phyloP scores from a whole-genome alignment of 225 moss, liverwort and hornwort genomes.

The Sphagnum contortum region DNA sequence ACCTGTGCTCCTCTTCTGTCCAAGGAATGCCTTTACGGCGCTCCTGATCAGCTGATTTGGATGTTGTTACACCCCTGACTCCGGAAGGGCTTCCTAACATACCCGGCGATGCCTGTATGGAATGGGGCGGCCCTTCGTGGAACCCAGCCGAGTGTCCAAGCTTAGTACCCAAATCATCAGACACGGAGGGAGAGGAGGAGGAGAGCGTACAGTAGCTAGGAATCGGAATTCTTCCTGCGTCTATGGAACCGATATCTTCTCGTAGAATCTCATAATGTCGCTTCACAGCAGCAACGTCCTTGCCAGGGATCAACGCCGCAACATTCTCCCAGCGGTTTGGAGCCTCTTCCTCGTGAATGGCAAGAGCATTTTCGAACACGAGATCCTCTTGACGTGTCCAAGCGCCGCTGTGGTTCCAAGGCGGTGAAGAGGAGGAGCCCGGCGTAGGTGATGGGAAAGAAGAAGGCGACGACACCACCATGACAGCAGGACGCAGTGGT shows the following conservation, averaged over 20 bases:
- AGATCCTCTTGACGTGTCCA: conserved; percentile 78
- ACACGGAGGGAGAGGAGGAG: conserved; percentile 42
- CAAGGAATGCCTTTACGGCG: conserved; percentile 91
- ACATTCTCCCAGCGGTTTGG: conserved; percentile 71
- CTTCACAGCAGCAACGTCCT: conserved; percentile 66
- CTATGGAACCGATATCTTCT: conserved; percentile 69
- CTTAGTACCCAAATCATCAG: conserved; percentile 48
- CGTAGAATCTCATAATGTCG: conserved; percentile 67
- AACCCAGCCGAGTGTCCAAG: conserved; percentile 34
- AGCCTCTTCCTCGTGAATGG: conserved; percentile 38
- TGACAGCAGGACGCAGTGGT: no score
- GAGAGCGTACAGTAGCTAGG: conserved; percentile 47
- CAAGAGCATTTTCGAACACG: conserved; percentile 78
- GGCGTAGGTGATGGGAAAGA: conserved; percentile 29
- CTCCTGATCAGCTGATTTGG: conserved; percentile 79
- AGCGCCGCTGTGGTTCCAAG: conserved; percentile 1
- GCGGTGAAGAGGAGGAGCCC: conserved; percentile 25
- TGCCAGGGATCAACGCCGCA: conserved; percentile 66
- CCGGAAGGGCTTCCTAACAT: conserved; percentile 39
- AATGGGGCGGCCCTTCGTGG: conserved; percentile 44
- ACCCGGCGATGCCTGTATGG: conserved; percentile 28
- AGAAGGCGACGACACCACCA: neutral
- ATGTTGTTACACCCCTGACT: conserved; percentile 33
- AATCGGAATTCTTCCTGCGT: conserved; percentile 70
- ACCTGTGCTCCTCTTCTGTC: conserved; percentile 98